Evolutionary conservation across 805 yeast genomes (phyloP).

Genomic region (Schwanniomyces pseudopolymorphus): DNA sequence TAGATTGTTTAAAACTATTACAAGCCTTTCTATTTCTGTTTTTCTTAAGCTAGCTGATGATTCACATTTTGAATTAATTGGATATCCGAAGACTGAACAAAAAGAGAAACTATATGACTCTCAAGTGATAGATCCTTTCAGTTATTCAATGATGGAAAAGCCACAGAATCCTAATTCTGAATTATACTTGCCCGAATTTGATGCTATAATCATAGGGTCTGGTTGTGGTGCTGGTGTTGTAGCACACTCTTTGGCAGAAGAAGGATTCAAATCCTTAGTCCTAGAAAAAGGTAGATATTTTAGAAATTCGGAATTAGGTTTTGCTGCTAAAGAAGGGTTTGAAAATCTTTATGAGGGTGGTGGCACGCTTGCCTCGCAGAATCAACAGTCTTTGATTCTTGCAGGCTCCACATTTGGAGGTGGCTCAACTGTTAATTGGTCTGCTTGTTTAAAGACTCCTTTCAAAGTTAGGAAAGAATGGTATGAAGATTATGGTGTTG

Average conservation of each 20-base stretch:
- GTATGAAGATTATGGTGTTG: constrained; percentile 45
- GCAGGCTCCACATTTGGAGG: constrained; percentile 61
- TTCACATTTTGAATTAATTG: constrained; percentile 34
- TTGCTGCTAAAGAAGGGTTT: constrained; percentile 38
- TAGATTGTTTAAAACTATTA: constrained; percentile 30
- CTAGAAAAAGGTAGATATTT: constrained; percentile 52
- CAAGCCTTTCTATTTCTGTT: constrained; percentile 20
- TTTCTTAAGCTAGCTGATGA: constrained; percentile 30
- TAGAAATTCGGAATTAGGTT: constrained; percentile 30
- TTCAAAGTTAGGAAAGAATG: constrained; percentile 52
- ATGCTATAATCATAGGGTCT: constrained; percentile 50
- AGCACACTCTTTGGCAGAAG: constrained; percentile 43
- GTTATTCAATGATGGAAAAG: constrained; percentile 28
- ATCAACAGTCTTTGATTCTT: constrained; percentile 34
- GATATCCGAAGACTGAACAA: constrained; percentile 35
- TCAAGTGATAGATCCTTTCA: constrained; percentile 23
- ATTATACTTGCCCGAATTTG: constrained; percentile 37
- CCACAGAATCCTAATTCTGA: constrained; percentile 28
- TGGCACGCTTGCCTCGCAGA: constrained; percentile 35
- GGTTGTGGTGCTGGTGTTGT: constrained; percentile 57
- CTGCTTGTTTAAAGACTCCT: constrained; percentile 51
- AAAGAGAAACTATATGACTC: constrained; percentile 28
- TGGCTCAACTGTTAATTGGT: constrained; percentile 59
- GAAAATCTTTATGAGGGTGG: constrained; percentile 37
- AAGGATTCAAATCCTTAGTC: constrained; percentile 45